These are phyloP conservation scores for Tarenaya hassleriana DNA, from an alignment of 345 rosid species.

Conservation along the genomic window DNA sequence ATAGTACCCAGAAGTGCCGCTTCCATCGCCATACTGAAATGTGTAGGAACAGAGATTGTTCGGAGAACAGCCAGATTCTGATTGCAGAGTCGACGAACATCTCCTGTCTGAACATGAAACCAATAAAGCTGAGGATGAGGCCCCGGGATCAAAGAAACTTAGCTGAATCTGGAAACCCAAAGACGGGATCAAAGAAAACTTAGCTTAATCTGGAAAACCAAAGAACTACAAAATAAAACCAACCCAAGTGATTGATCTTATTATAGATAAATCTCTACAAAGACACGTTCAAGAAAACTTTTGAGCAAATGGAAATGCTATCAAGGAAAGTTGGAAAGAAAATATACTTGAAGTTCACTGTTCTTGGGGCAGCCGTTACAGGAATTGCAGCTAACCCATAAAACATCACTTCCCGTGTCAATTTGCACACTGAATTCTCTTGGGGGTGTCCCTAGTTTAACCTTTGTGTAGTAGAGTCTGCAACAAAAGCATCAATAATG, in stretches of 20 bases:
- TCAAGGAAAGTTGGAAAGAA: constrained; percentile 3
- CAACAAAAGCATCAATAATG: constrained; percentile 7
- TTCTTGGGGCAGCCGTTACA: constrained; percentile 84
- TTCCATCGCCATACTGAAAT: constrained; percentile 95
- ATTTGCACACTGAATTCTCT: constrained; percentile 83
- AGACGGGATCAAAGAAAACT: neutral
- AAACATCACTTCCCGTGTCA: constrained; percentile 93
- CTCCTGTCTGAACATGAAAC: constrained; percentile 68
- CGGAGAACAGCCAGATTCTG: constrained; percentile 64
- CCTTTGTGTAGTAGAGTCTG: constrained; percentile 80
- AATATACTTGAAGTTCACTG: constrained; percentile 72
- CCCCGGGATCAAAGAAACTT: constrained; percentile 61
- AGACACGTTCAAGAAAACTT: constrained; percentile 15
- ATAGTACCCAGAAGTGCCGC: constrained; percentile 84
- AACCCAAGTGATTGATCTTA: constrained; percentile 7
- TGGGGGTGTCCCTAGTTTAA: constrained; percentile 85
- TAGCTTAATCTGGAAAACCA: neutral
- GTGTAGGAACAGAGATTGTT: constrained; percentile 60
- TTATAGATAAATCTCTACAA: constrained; percentile 1
- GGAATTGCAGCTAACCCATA: constrained; percentile 81
- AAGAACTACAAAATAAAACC: constrained; percentile 5
- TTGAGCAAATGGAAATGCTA: neutral
- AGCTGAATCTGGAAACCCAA: constrained; percentile 57
- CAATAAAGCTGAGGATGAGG: constrained; percentile 60
- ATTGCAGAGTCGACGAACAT: constrained; percentile 50